Evolutionary conservation across 2,329 filamentous ascomycete genomes (phyloP), one percentile per base, ranked within the genome.

Genomic region (Talaromyces rugulosus): DNA sequence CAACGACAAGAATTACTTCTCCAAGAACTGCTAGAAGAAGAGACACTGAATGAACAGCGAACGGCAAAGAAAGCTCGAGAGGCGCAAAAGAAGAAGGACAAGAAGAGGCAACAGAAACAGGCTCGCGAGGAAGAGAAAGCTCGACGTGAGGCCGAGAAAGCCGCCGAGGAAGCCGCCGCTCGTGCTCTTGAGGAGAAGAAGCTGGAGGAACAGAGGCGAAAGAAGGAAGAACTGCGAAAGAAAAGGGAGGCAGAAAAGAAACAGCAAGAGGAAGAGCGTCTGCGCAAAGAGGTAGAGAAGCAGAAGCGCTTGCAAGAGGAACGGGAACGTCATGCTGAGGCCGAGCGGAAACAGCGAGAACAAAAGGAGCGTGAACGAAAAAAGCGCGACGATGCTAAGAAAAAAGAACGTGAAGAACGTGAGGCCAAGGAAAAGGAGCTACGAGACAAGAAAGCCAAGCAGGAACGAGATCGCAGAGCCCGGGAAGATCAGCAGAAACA

Each of bases 51-150:
- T 64, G 85, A 88, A 58, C 86, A 94, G 74, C 89, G 90, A 65
- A 93, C 95, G 74, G 92, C 91, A 23, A 97, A 97, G 80, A 96
- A 94, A 76, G 90, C 92, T 55, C 92, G 92, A 72, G 94, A 96
- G 71, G 93, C 95, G 16, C 91, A 96, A 75, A 96, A 95, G 82
- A 91, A 91, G 74, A 98, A 96, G 77, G 93, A 96, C 71, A 96
- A 94, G 80, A 92, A 93, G 66, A 88, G 88, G 27, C 87, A 92
- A 71, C 94, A 96, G 79, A 96, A 94, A 77, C 89, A 92, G 73
- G 88, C 88, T 2, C 87, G 90, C 66, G 91, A 94, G n/a, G 94
- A 97, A 73, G 93, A 97, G 72, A 93, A 91, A 76, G 90, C 92
- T 36, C 89, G 86, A 62, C 90, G 87, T 69, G 94, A 98, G 52